Evolutionary conservation across 2,329 filamentous ascomycete genomes (phyloP).

Genomic region (Pseudopyrenochaeta lycopersici): DNA sequence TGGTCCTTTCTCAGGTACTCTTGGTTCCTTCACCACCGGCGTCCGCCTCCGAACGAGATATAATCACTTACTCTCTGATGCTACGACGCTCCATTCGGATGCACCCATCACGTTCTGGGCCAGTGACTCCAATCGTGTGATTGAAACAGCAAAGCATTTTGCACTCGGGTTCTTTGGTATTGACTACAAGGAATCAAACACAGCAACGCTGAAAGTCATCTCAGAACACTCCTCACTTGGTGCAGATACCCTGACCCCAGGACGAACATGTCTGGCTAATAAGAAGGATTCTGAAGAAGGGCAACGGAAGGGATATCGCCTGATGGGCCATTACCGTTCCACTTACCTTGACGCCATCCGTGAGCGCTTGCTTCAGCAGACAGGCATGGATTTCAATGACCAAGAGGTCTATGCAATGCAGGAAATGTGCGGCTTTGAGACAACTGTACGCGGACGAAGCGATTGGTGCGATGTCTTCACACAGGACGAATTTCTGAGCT

Average conservation of each 20-base stretch:
- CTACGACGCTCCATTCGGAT: conserved; percentile 13
- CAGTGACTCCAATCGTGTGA: conserved; percentile 62
- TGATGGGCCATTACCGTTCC: conserved; percentile 57
- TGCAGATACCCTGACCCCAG: conserved; percentile 66
- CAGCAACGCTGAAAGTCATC: conserved; percentile 58
- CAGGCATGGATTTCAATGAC: conserved; percentile 54
- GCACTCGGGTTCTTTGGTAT: conserved; percentile 64
- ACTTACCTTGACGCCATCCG: conserved; percentile 60
- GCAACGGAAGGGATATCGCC: conserved; percentile 60
- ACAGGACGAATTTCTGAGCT: conserved; percentile 61
- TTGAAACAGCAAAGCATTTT: conserved; percentile 66
- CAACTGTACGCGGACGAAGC: conserved; percentile 61
- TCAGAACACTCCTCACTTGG: conserved; percentile 61
- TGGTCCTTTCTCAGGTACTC: conserved; percentile 65
- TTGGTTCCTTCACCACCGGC: conserved; percentile 64
- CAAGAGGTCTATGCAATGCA: conserved; percentile 67
- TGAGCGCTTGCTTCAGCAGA: conserved; percentile 54
- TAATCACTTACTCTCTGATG: conserved; percentile 52
- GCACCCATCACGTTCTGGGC: conserved; percentile 59
- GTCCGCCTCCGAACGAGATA: conserved; percentile 64
- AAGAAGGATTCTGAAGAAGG: conserved; percentile 52
- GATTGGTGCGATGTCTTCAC: conserved; percentile 67
- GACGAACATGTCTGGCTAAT: conserved; percentile 56
- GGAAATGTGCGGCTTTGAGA: conserved; percentile 69
- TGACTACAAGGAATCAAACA: conserved; percentile 52